These are phyloP conservation scores for Wickerhamiella dianesei DNA, from an alignment of 805 yeast species.

Conservation along the genomic window DNA sequence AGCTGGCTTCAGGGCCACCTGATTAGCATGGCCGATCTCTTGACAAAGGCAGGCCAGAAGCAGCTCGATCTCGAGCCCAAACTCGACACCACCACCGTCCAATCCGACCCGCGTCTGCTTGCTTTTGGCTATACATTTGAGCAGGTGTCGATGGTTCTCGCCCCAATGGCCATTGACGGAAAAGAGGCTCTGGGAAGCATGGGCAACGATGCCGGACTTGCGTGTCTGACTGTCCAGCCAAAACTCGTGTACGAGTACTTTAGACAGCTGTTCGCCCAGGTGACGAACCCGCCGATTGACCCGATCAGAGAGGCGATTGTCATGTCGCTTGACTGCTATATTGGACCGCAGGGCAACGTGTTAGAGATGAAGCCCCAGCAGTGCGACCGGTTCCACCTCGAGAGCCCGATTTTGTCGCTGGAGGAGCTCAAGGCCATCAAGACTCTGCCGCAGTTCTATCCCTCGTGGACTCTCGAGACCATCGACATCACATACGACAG, in stretches of 20 bases:
- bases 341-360: slow-evolving; percentile 96
- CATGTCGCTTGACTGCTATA: slow-evolving; percentile 92
- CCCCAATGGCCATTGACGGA: slow-evolving; percentile 86
- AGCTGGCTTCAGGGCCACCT: slow-evolving; percentile 83
- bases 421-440: slow-evolving; percentile 63
- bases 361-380: slow-evolving; percentile 86
- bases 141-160: slow-evolving; percentile 68
- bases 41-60: slow-evolving; percentile 40
- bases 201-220: slow-evolving; percentile 96
- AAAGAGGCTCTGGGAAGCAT: slow-evolving; percentile 94
- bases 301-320: slow-evolving; percentile 94
- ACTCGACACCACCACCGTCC: slow-evolving; percentile 33
- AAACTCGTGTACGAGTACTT: slow-evolving; percentile 82
- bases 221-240: slow-evolving; percentile 90
- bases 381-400: slow-evolving; percentile 74
- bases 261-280: slow-evolving; percentile 94
- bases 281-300: slow-evolving; percentile 96
- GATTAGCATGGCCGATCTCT: slow-evolving; percentile 68
- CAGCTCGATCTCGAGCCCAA: slow-evolving; percentile 20
- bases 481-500: slow-evolving; percentile 85
- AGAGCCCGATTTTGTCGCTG: slow-evolving; percentile 68
- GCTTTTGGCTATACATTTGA: slow-evolving; percentile 94
- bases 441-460: slow-evolving; percentile 60
- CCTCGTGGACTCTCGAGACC: slow-evolving; percentile 69
- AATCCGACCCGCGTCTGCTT: slow-evolving; percentile 66